phyloP scores from a whole-genome alignment of 345 rosid species.

The Populus tremula region DNA sequence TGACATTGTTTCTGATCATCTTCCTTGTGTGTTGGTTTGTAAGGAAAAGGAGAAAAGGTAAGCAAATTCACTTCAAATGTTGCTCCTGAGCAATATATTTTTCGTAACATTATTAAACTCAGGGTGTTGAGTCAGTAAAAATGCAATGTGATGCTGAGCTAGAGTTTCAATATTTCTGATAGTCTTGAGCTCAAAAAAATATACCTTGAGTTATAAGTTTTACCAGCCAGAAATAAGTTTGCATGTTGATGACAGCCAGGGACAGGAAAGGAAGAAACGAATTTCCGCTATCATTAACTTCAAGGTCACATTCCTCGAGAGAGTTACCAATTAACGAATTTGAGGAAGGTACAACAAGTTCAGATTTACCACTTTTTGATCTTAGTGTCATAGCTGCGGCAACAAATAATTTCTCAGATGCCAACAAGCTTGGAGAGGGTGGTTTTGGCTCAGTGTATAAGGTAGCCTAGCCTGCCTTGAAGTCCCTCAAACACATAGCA shows the following conservation, averaged over 20 bases:
- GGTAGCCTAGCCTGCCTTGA: constrained; percentile 41
- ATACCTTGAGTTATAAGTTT: too few species aligned
- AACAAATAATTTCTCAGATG: constrained; percentile 46
- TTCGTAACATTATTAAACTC: neutral
- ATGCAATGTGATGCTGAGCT: too few species aligned
- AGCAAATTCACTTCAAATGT: neutral
- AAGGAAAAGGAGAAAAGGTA: constrained; percentile 18
- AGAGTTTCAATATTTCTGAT: too few species aligned
- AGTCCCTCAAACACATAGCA: too few species aligned
- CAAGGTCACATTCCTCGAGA: constrained; percentile 25
- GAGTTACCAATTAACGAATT: constrained; percentile 32
- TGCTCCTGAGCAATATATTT: neutral
- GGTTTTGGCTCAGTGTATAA: constrained; percentile 74
- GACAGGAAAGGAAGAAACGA: constrained; percentile 26
- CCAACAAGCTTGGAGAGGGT: constrained; percentile 66
- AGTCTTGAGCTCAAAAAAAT: too few species aligned
- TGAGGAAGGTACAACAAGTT: constrained; percentile 28
- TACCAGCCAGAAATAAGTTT: neutral
- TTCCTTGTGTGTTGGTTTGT: constrained; percentile 4
- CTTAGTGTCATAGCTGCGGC: constrained; percentile 46
- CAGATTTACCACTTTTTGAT: constrained; percentile 53
- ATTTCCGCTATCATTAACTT: constrained; percentile 3
- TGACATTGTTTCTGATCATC: neutral
- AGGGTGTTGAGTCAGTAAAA: too few species aligned
- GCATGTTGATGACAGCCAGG: neutral